These are phyloP conservation scores for Mallotus nudiflorus DNA, from an alignment of 345 rosid species.

Conservation along the genomic window DNA sequence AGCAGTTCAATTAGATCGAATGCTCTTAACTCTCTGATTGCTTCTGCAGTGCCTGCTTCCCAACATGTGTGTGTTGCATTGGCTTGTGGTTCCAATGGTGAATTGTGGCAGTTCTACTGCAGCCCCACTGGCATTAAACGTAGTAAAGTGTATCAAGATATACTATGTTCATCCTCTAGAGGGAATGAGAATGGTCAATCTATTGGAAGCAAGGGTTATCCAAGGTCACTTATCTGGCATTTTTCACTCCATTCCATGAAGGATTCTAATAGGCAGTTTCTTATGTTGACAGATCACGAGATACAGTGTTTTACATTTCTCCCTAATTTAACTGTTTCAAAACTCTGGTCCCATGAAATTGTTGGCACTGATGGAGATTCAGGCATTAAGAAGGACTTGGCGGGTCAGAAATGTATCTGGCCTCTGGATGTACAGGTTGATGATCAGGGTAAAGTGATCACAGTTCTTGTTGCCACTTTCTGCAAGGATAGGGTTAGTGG, in stretches of 20 bases:
- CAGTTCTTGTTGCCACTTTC: slow-evolving; percentile 83
- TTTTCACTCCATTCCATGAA: slow-evolving; percentile 31
- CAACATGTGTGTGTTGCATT: slow-evolving; percentile 60
- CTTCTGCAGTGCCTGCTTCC: slow-evolving; percentile 39
- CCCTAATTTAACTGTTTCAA: slow-evolving; percentile 48
- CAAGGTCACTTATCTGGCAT: slow-evolving; percentile 78
- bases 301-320: slow-evolving; percentile 59
- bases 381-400: slow-evolving; percentile 83
- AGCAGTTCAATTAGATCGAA: slow-evolving; percentile 36
- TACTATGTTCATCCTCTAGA: slow-evolving; percentile 35
- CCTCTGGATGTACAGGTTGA: slow-evolving; percentile 87
- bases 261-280: slow-evolving; percentile 54
- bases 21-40: slow-evolving; percentile 68
- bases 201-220: slow-evolving; percentile 58
- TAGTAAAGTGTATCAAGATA: slow-evolving; percentile 40
- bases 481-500: slow-evolving; percentile 88
- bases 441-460: slow-evolving; percentile 70
- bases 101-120: slow-evolving; percentile 75
- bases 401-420: slow-evolving; percentile 93
- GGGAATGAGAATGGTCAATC: slow-evolving; percentile 37
- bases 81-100: slow-evolving; percentile 67
- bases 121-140: slow-evolving; percentile 45
- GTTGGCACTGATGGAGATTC: slow-evolving; percentile 76
- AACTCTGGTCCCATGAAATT: slow-evolving; percentile 80
- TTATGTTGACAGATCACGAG: slow-evolving; percentile 71